A percentile compares a stretch with the other conserved stretches of the same genome.
These are phyloP conservation scores for Escovopsis sp. DNA, from an alignment of 2,329 filamentous ascomycete species.

Conservation along the genomic window DNA sequence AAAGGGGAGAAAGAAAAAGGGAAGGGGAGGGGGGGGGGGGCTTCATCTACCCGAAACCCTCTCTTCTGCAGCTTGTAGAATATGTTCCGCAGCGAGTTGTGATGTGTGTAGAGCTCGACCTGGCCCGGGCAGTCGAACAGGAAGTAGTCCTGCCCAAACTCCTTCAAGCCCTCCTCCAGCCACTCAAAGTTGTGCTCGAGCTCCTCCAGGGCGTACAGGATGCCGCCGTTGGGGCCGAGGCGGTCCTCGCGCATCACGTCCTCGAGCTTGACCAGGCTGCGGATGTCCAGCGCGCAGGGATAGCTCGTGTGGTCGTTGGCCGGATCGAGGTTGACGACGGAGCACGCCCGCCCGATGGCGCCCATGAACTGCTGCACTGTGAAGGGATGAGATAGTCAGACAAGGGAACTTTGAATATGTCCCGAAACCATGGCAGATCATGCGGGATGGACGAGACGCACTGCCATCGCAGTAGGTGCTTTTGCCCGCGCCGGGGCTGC, in stretches of 20 bases:
- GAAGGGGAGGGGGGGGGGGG: too few species aligned
- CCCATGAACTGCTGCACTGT: conserved; percentile 91
- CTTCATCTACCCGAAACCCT: conserved; percentile 64
- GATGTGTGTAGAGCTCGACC: conserved; percentile 93
- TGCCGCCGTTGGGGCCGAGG: conserved; percentile 81
- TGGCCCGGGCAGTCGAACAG: conserved; percentile 95
- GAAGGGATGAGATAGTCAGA: too few species aligned
- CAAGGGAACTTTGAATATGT: too few species aligned
- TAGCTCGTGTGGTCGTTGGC: conserved; percentile 91
- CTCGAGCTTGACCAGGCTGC: conserved; percentile 76
- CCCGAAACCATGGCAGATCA: too few species aligned
- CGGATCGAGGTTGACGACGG: conserved; percentile 90
- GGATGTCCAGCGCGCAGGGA: conserved; percentile 78
- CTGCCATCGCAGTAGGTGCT: conserved; percentile 97
- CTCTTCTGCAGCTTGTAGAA: conserved; percentile 82
- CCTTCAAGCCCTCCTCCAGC: conserved; percentile 67
- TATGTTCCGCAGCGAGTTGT: conserved; percentile 80
- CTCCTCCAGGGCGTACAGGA: conserved; percentile 89
- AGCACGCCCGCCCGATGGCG: conserved; percentile 88
- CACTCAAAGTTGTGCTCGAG: conserved; percentile 89
- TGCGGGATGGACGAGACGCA: conserved; percentile 14
- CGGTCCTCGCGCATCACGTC: conserved; percentile 89
- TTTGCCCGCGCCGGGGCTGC: conserved; percentile 91
- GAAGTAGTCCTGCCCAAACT: conserved; percentile 78
- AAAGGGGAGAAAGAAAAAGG: too few species aligned